Evolutionary conservation across 305 asterid genomes (phyloP), one percentile per base, ranked within the genome.

Genomic region (Fraxinus latifolia): DNA sequence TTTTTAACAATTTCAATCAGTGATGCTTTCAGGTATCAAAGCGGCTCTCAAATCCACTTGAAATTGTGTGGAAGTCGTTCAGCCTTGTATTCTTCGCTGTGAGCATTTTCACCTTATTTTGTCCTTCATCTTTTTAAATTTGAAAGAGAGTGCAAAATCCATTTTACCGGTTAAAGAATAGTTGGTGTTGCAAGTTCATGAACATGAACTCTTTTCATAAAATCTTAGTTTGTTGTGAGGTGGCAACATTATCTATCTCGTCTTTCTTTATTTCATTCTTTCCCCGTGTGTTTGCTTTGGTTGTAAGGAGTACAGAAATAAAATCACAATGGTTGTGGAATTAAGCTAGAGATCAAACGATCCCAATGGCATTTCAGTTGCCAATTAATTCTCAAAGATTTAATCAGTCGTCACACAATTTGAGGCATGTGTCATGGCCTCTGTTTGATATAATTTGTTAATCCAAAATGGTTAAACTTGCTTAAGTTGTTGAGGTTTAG

Each of bases 31-130:
- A 95, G 99, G 95, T 80, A 2, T 89, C 98, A 17, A 87, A 88
- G 76, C 78, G 80, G 78, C 93, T 96, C 78, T 89, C 97, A 1
- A 96, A 90, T 88, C 99, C 99, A 53, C 88, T 96, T 27, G 97
- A 93, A 88, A 86, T 96, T 58, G 80, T 89, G 82, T 85, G 91
- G 90, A 79, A 88, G 86, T 89, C 92, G 6, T 89, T 89, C 86
- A 86, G 89, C 85, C 91, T 89, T 36, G 87, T 89, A 72, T 89
- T 89, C 84, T 89, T 89, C 29, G 91, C 92, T 42, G 92, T 88
- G 87, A 89, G 91, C 72, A 65, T 76, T 78, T 47, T 76, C 60
- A 33, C 81, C 77, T 77, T 21, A 44, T 50, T 4, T 3, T 33
- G 33, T 62, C 47, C 12, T 31, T 5, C 50, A 44, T 62, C 29